A percentile compares a stretch with the other conserved stretches of the same genome.
Conservation (phyloP, 2,329 filamentous ascomycete species). For the Aspergillus uvarum region DNA sequence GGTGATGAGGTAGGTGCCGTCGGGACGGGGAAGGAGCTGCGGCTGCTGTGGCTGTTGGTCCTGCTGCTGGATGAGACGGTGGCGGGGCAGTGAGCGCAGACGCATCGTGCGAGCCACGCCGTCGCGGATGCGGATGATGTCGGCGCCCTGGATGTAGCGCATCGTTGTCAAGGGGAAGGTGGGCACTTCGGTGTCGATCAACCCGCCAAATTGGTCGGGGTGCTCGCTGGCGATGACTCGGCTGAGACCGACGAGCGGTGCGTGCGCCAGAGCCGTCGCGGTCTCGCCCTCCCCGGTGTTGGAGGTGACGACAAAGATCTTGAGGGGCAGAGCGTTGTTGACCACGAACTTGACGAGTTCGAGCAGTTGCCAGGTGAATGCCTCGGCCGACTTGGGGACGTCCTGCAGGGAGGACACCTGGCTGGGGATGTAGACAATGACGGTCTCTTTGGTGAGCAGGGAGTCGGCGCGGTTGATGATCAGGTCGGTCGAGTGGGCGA, state of each 20-base stretch:
- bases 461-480: too few relatives aligned
- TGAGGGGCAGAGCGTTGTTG: constrained; percentile 8
- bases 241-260: not conserved
- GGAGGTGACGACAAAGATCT: constrained; percentile 34
- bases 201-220: constrained; percentile 33
- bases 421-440: constrained; percentile 13
- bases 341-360: constrained; percentile 10
- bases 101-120: constrained; percentile 36
- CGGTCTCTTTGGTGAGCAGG: constrained; percentile 6
- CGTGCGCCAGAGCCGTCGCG: constrained; percentile 18
- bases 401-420: not conserved
- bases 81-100: constrained; percentile 22
- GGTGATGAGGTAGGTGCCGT: constrained; percentile 46
- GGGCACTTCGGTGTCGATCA: constrained; percentile 39
- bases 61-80: not conserved
- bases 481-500: not conserved
- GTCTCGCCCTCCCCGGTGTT: constrained; percentile 25
- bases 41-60: not conserved
- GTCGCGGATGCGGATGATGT: constrained; percentile 43
- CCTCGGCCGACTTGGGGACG: constrained; percentile 3
- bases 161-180: constrained; percentile 37
- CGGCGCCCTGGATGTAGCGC: constrained; percentile 39
- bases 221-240: not conserved
- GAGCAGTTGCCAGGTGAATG: constrained; percentile 10
- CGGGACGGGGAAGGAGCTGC: constrained; percentile 8